Conservation (phyloP, 2,329 filamentous ascomycete species). For the Fusarium musae region DNA sequence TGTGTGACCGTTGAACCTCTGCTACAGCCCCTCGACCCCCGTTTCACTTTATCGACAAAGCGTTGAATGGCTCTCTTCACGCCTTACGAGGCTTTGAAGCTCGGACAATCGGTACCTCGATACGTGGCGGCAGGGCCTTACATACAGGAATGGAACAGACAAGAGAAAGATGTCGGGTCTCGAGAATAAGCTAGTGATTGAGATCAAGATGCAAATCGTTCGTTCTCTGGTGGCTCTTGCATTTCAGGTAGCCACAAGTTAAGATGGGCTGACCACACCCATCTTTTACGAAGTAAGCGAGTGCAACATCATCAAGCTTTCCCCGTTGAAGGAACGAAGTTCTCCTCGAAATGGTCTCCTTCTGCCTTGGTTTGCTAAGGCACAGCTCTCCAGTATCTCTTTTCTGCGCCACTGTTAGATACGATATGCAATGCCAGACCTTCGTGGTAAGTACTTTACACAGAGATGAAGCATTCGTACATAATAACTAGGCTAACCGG, state of each 20-base stretch:
- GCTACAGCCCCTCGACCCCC: slow-evolving; percentile 6
- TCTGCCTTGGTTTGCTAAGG: neutral
- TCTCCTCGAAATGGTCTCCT: slow-evolving; percentile 2
- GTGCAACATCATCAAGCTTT: slow-evolving; percentile 24
- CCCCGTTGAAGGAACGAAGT: slow-evolving; percentile 2
- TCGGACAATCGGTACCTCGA: neutral
- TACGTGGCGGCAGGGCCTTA: slow-evolving; percentile 7
- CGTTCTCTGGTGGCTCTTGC: slow-evolving; percentile 1
- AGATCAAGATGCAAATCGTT: neutral
- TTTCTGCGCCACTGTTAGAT: slow-evolving; percentile 5
- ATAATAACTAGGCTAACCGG: neutral
- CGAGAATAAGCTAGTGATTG: neutral
- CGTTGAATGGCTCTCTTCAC: slow-evolving; percentile 2
- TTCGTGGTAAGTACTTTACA: neutral
- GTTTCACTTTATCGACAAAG: neutral
- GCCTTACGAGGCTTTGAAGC: neutral
- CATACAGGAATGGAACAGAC: slow-evolving; percentile 15
- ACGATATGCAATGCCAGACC: neutral
- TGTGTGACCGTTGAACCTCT: slow-evolving; percentile 21
- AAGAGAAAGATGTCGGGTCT: neutral
- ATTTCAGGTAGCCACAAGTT: slow-evolving; percentile 34
- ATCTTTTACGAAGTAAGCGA: slow-evolving; percentile 5
- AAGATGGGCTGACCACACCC: slow-evolving; percentile 15
- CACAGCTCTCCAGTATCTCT: slow-evolving; percentile 13
- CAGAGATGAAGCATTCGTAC: slow-evolving; percentile 5